phyloP scores from a whole-genome alignment of 2,329 filamentous ascomycete genomes.

The Alternaria arborescens region DNA sequence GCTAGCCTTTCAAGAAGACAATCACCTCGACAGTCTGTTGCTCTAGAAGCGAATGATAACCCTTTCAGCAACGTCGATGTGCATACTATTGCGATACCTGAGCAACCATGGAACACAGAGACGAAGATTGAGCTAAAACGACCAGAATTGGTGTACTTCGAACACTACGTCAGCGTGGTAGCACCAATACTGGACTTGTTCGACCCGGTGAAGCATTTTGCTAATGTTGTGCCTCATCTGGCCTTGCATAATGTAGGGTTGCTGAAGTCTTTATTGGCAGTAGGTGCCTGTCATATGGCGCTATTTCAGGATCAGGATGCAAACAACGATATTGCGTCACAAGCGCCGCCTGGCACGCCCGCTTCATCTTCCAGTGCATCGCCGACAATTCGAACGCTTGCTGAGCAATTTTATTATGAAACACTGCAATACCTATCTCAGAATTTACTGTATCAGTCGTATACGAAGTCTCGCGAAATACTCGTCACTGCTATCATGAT shows the following conservation, averaged over 20 bases:
- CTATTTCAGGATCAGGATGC: conserved; percentile 44
- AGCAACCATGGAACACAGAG: conserved; percentile 37
- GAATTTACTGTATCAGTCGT: conserved; percentile 66
- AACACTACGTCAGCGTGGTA: conserved; percentile 50
- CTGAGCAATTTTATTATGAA: conserved; percentile 67
- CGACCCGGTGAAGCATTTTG: conserved; percentile 52
- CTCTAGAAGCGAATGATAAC: conserved; percentile 36
- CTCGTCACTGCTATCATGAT: conserved; percentile 67
- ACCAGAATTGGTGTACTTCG: conserved; percentile 51
- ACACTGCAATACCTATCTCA: conserved; percentile 68
- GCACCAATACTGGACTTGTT: conserved; percentile 56
- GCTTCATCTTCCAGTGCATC: conserved; percentile 23
- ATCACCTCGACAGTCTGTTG: conserved; percentile 35
- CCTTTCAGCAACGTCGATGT: conserved; percentile 10
- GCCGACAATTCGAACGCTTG: conserved; percentile 45
- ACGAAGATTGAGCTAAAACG: conserved; percentile 39
- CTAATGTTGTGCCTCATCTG: conserved; percentile 42
- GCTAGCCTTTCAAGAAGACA: conserved; percentile 55
- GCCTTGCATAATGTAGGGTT: conserved; percentile 64
- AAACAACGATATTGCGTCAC: conserved; percentile 33
- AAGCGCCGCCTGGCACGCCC: conserved; percentile 33
- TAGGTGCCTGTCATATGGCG: conserved; percentile 62
- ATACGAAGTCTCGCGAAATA: conserved; percentile 65
- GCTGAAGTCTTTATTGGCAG: conserved; percentile 61
- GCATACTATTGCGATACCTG: conserved; percentile 12